Percentiles rank a stretch among this genome's conserved stretches.
phyloP scores from a whole-genome alignment of 2,329 filamentous ascomycete species.

The Ophiostoma pallidulum region DNA sequence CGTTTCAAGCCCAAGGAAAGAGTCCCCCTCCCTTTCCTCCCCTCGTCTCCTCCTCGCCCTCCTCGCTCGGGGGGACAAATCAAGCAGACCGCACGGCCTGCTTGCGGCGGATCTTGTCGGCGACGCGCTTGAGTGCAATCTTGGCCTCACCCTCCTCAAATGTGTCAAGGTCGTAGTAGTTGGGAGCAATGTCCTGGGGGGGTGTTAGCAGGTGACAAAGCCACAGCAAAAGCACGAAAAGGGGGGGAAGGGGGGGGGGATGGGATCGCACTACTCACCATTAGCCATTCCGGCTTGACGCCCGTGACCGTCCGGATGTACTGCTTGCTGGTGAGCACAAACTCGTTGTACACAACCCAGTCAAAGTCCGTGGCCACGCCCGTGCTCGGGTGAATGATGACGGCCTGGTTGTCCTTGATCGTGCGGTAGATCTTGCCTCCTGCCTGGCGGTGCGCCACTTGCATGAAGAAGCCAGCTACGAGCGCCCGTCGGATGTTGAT shows the following conservation, averaged over 20 bases:
- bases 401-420: slow-evolving; percentile 91
- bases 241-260: background rate
- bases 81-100: slow-evolving; percentile 39
- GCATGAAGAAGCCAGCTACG: slow-evolving; percentile 97
- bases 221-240: background rate
- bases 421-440: slow-evolving; percentile 87
- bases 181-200: slow-evolving; percentile 75
- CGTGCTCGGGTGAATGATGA: slow-evolving; percentile 87
- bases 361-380: slow-evolving; percentile 82
- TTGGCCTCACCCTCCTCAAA: slow-evolving; percentile 86
- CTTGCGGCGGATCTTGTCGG: slow-evolving; percentile 52
- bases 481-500: slow-evolving; percentile 91
- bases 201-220: slow-evolving; percentile 23
- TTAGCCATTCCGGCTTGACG: slow-evolving; percentile 86
- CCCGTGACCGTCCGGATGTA: slow-evolving; percentile 92
- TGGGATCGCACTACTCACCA: slow-evolving; percentile 48
- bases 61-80: background rate
- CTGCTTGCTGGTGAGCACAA: slow-evolving; percentile 95
- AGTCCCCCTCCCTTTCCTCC: no score
- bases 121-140: slow-evolving; percentile 48
- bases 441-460: slow-evolving; percentile 88
- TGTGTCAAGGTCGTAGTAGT: slow-evolving; percentile 76
- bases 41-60: no score
- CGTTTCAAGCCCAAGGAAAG: background rate
- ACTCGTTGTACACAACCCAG: slow-evolving; percentile 98